A percentile compares a stretch with the other conserved stretches of the same genome.
phyloP scores from a whole-genome alignment of 2,329 filamentous ascomycete species.

The Xylaria hypoxylon region DNA sequence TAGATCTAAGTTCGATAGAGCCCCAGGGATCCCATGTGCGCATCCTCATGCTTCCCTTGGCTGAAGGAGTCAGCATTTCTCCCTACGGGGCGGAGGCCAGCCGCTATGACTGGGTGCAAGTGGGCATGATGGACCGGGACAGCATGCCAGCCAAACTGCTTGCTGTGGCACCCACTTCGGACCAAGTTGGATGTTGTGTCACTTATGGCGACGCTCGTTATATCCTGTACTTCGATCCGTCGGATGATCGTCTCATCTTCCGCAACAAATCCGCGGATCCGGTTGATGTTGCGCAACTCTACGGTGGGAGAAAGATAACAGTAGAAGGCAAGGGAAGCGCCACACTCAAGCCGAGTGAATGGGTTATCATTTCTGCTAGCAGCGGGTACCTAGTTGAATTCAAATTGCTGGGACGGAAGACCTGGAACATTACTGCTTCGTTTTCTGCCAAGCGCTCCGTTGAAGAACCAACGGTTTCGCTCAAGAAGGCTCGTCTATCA shows the following conservation, averaged over 20 bases:
- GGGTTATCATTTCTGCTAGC: background rate
- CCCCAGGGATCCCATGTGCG: background rate
- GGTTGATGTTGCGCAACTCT: background rate
- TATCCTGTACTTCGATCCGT: slow-evolving; percentile 15
- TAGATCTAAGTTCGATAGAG: slow-evolving; percentile 7
- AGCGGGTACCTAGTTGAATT: background rate
- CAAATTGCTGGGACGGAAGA: slow-evolving; percentile 8
- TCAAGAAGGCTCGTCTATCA: slow-evolving; percentile 1
- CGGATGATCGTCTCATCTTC: slow-evolving; percentile 3
- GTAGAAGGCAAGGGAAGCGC: background rate
- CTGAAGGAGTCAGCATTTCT: background rate
- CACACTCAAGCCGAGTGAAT: slow-evolving; percentile 3
- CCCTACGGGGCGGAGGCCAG: background rate
- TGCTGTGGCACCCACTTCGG: slow-evolving; percentile 7
- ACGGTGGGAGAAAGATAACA: background rate
- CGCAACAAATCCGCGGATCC: background rate
- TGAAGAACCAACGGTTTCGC: background rate
- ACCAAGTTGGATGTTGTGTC: slow-evolving; percentile 15
- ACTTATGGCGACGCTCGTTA: background rate
- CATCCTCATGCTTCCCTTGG: slow-evolving; percentile 10
- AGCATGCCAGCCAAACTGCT: background rate
- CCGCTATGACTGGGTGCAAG: slow-evolving; percentile 14
- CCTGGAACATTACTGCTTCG: background rate
- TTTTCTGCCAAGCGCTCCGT: slow-evolving; percentile 12
- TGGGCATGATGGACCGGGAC: background rate